These are phyloP conservation scores for Annulohypoxylon maeteangense DNA, from an alignment of 495 filamentous ascomycete species.

Conservation along the genomic window DNA sequence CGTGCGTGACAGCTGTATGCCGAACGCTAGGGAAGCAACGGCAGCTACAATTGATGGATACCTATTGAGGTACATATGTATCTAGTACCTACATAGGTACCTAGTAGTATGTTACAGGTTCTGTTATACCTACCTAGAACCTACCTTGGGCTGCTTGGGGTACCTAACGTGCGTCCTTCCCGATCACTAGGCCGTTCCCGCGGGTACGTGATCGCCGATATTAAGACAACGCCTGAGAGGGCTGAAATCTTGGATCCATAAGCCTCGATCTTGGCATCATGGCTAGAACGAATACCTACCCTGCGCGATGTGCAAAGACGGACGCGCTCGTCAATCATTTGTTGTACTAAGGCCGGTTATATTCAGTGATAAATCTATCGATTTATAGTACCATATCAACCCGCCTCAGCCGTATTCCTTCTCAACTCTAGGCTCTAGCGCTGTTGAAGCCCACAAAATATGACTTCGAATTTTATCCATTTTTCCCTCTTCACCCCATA, in stretches of 20 bases:
- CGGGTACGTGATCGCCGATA: conserved; percentile 9
- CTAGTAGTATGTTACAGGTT: no score
- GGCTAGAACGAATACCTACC: conserved; percentile 6
- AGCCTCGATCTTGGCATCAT: conserved; percentile 35
- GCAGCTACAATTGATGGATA: no score
- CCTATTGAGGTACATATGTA: no score
- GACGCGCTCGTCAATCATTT: conserved; percentile 2
- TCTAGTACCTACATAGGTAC: no score
- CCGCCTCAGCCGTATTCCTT: conserved; percentile 8
- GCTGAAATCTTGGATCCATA: conserved; percentile 17
- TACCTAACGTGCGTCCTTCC: conserved; percentile 4
- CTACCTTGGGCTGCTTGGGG: no score
- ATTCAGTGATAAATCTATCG: conserved; percentile 19
- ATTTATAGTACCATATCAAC: conserved; percentile 1
- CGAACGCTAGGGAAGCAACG: not conserved
- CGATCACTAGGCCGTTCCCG: conserved; percentile 8
- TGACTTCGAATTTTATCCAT: conserved; percentile 2
- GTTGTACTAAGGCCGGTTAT: conserved; percentile 23
- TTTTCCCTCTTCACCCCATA: not conserved
- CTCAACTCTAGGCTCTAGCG: conserved; percentile 13
- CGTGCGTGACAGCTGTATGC: conserved; percentile 22
- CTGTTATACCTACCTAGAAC: conserved; percentile 5
- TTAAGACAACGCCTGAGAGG: not conserved
- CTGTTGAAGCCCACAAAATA: conserved; percentile 3
- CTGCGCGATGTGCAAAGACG: no score